Percentiles rank a stretch among this genome's conserved stretches.
phyloP scores from a whole-genome alignment of 2,329 filamentous ascomycete genomes.

The Sporothrix phasma region DNA sequence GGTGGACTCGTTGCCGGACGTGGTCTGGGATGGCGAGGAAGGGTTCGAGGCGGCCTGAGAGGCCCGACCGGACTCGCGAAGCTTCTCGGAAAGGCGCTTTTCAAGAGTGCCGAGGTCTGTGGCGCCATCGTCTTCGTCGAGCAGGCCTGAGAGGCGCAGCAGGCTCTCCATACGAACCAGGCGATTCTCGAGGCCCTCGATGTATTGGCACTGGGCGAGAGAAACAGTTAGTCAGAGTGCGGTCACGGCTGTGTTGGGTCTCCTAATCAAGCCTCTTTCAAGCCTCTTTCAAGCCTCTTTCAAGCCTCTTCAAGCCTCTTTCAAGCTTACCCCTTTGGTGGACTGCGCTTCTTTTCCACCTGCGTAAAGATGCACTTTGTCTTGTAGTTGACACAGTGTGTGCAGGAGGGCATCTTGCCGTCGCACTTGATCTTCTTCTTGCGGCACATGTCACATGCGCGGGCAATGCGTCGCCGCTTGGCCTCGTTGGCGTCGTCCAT shows the following conservation, averaged over 20 bases:
- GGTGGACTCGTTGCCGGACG: constrained; percentile 35
- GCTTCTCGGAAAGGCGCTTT: constrained; percentile 54
- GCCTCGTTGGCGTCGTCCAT: constrained; percentile 65
- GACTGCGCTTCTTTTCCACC: constrained; percentile 96
- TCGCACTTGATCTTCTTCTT: constrained; percentile 98
- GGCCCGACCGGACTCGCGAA: constrained; percentile 39
- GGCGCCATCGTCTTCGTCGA: constrained; percentile 77
- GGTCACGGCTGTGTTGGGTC: no score
- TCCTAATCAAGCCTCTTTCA: no score
- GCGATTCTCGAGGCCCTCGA: constrained; percentile 90
- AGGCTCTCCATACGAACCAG: constrained; percentile 93
- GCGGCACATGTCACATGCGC: constrained; percentile 91
- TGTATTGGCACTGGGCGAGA: constrained; percentile 67
- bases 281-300: no score
- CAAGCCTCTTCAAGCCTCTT: no score
- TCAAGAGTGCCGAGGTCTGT: constrained; percentile 85
- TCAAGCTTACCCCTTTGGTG: constrained; percentile 81
- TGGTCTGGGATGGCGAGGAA: constrained; percentile 40
- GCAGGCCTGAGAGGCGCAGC: constrained; percentile 71
- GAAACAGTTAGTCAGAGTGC: neutral
- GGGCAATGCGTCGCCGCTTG: constrained; percentile 79
- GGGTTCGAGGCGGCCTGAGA: constrained; percentile 42
- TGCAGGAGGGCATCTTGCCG: constrained; percentile 87
- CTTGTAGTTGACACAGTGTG: constrained; percentile 96
- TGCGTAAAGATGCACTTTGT: constrained; percentile 96